These are phyloP conservation scores for Russula lepida DNA, from an alignment of 768 basidiomycete species.

Conservation along the genomic window DNA sequence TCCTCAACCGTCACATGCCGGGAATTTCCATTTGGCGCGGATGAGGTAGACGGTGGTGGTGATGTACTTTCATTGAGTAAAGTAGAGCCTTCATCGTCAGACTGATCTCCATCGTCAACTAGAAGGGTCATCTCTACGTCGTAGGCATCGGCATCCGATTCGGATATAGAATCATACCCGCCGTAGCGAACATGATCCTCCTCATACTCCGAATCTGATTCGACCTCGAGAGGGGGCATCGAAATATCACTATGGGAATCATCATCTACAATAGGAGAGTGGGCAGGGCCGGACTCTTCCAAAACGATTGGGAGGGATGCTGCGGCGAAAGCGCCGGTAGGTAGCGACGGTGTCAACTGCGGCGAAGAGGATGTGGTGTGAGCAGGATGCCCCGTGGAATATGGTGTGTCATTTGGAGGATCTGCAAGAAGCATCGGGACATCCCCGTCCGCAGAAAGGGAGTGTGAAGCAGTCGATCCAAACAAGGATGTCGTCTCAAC, in stretches of 20 bases:
- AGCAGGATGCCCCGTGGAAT: background rate
- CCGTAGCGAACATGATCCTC: background rate
- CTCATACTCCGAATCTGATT: slow-evolving; percentile 17
- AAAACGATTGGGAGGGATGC: background rate
- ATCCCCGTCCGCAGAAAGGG: background rate
- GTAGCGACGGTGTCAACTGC: slow-evolving; percentile 3
- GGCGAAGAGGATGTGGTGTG: background rate
- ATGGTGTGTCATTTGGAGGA: background rate
- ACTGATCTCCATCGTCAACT: background rate
- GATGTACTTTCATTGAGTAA: background rate
- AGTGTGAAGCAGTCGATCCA: background rate
- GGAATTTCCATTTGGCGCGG: background rate
- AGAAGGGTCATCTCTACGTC: slow-evolving; percentile 20
- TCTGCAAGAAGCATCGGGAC: slow-evolving; percentile 5
- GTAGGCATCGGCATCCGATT: slow-evolving; percentile 17
- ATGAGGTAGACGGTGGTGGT: background rate
- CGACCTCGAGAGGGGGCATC: slow-evolving; percentile 13
- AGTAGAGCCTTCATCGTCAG: background rate
- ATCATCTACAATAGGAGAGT: background rate
- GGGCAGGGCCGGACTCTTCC: background rate
- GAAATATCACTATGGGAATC: slow-evolving; percentile 15
- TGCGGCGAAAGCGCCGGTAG: background rate
- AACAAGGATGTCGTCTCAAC: background rate
- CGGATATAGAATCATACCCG: slow-evolving; percentile 12
- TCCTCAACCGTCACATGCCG: slow-evolving; percentile 15